Evolutionary conservation across 1,139 yeast species (phyloP), one percentile per base, ranked within the genome.

Genomic region (Debaryomycetaceae sp.): DNA sequence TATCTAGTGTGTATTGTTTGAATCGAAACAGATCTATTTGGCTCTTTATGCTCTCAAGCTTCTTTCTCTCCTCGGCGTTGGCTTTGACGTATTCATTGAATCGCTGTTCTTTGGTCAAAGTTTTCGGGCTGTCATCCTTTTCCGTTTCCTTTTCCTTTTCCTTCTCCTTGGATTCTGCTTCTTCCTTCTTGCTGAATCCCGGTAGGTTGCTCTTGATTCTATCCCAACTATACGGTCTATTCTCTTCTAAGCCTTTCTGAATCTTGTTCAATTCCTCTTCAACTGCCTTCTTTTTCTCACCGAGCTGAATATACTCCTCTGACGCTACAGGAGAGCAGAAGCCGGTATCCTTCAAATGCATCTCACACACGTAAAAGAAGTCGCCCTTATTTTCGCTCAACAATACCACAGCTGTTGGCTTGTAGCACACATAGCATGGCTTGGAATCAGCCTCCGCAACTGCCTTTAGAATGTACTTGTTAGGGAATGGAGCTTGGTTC

Each of bases 341-440:
- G n/a, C 75, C 70, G 1, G 72, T 62, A 55, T 87, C 95, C 14
- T 61, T 63, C 40, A 87, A 62, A 62, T 87, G 95, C n/a, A 70
- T 54, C 24, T 74, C 77, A 59, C 95, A 87, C 1, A 80, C 71
- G 58, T 85, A 86, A 59, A 87, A 83, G 70, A 82, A 85, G 59
- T 86, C 93, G 4, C 71, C 66, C 54, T 74, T 63, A 45, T 66
- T 68, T 2, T 63, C 64, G 2, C 83, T 70, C n/a, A 84, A 73
- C 34, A 87, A 64, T 2, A 87, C 95, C 0, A 78, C 70, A 1
- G 72, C 53, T 0, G 88, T 68, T 1, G 93, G 88, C 51, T 82
- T 83, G 58, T 72, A 83, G 63, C 95, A 87, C 31, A 87, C 70
- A 39, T 68, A 57, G 55, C 96, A 87, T 0, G 91, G 72, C 54